phyloP scores from a whole-genome alignment of 2,329 filamentous ascomycete genomes.

The Coniella lustricola region DNA sequence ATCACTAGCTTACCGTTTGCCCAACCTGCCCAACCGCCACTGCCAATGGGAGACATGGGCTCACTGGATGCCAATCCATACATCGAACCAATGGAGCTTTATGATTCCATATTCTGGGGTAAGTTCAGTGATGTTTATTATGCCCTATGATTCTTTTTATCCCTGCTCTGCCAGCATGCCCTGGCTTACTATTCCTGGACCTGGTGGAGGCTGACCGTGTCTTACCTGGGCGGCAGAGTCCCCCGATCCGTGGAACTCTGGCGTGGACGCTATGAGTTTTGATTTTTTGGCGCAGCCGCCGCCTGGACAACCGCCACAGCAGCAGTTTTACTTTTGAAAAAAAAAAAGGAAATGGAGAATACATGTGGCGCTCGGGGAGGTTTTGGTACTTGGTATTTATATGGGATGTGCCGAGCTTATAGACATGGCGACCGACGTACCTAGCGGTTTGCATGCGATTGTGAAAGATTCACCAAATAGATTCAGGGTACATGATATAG shows the following conservation, averaged over 20 bases:
- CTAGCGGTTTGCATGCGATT: too few species aligned
- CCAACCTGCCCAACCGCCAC: slow-evolving; percentile 28
- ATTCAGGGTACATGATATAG: too few species aligned
- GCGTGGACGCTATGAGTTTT: slow-evolving; percentile 51
- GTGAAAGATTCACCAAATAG: too few species aligned
- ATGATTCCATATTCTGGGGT: slow-evolving; percentile 64
- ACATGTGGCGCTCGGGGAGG: neutral
- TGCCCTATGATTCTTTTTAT: too few species aligned
- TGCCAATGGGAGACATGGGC: slow-evolving; percentile 38
- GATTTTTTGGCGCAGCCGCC: slow-evolving; percentile 54
- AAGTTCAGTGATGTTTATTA: slow-evolving; percentile 24
- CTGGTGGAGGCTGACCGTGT: neutral
- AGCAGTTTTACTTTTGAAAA: slow-evolving; percentile 48
- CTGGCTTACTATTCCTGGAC: too few species aligned
- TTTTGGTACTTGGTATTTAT: neutral
- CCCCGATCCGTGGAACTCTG: slow-evolving; percentile 51
- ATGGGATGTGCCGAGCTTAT: neutral
- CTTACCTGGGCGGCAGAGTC: slow-evolving; percentile 37
- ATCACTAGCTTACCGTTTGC: slow-evolving; percentile 31
- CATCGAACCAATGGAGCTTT: slow-evolving; percentile 61
- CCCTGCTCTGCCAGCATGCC: too few species aligned
- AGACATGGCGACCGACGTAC: too few species aligned
- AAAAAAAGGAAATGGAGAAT: too few species aligned
- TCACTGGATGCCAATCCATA: slow-evolving; percentile 49
- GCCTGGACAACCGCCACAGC: slow-evolving; percentile 48